A percentile compares a stretch with the other conserved stretches of the same genome.
phyloP scores from a whole-genome alignment of 495 filamentous ascomycete genomes.

The Penicillium steckii region DNA sequence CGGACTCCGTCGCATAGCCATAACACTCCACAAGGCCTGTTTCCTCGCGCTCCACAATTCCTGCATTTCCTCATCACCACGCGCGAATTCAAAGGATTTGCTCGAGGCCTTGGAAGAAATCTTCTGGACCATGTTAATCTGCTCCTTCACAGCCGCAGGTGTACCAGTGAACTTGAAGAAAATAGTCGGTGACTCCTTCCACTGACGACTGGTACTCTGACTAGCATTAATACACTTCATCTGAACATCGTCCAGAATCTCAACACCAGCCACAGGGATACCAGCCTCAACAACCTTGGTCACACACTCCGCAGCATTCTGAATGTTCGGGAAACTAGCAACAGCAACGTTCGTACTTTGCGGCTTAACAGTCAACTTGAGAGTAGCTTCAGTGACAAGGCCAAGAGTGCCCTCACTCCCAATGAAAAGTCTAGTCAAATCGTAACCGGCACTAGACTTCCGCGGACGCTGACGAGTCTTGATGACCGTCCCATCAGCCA shows the following conservation, averaged over 20 bases:
- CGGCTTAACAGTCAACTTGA: slow-evolving; percentile 63
- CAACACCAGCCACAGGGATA: slow-evolving; percentile 61
- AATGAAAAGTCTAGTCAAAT: slow-evolving; percentile 62
- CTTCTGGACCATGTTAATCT: slow-evolving; percentile 55
- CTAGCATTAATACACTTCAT: slow-evolving; percentile 66
- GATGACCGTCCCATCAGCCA: slow-evolving; percentile 65
- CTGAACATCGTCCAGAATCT: slow-evolving; percentile 64
- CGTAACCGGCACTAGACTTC: slow-evolving; percentile 67
- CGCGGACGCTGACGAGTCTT: slow-evolving; percentile 64
- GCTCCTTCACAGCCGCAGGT: slow-evolving; percentile 55
- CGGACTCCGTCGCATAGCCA: slow-evolving; percentile 54
- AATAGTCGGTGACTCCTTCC: slow-evolving; percentile 61
- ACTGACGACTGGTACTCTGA: slow-evolving; percentile 50
- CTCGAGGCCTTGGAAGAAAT: slow-evolving; percentile 49
- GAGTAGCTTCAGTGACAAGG: slow-evolving; percentile 61
- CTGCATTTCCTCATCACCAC: slow-evolving; percentile 51
- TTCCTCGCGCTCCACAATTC: slow-evolving; percentile 65
- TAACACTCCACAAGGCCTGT: slow-evolving; percentile 58
- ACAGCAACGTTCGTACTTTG: slow-evolving; percentile 62
- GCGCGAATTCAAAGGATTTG: slow-evolving; percentile 60
- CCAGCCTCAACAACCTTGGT: slow-evolving; percentile 60
- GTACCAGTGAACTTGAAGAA: slow-evolving; percentile 70
- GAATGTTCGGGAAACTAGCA: slow-evolving; percentile 56
- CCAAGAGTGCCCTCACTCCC: slow-evolving; percentile 66
- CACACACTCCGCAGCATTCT: slow-evolving; percentile 58